These are phyloP conservation scores for Scheffersomyces stambukii DNA, from an alignment of 1,139 yeast genomes.

Conservation along the genomic window DNA sequence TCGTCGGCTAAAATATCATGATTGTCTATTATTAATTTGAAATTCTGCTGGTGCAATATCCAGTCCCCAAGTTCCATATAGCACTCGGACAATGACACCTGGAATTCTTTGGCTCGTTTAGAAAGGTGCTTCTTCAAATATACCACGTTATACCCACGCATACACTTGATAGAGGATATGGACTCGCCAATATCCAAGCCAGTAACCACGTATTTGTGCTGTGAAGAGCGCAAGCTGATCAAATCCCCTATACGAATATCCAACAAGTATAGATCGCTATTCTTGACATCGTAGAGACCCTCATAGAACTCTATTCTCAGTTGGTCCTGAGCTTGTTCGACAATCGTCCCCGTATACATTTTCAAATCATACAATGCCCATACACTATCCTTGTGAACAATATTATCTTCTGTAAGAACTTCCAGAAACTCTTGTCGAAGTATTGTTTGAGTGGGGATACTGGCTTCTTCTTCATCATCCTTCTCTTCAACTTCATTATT, in stretches of 20 bases:
- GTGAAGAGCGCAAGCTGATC: slow-evolving; percentile 15
- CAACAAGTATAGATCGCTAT: slow-evolving; percentile 25
- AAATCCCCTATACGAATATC: slow-evolving; percentile 37
- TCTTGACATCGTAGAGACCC: slow-evolving; percentile 25
- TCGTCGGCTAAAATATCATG: slow-evolving; percentile 10
- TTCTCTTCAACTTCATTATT: too few species aligned
- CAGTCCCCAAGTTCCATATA: slow-evolving; percentile 40
- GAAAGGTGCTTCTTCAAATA: slow-evolving; percentile 24
- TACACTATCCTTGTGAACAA: slow-evolving; percentile 21
- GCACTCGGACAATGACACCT: slow-evolving; percentile 16
- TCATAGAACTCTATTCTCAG: slow-evolving; percentile 34
- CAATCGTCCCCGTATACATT: slow-evolving; percentile 30
- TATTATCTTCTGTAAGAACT: slow-evolving; percentile 15
- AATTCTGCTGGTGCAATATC: slow-evolving; percentile 36
- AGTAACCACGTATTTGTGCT: slow-evolving; percentile 31
- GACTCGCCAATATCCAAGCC: slow-evolving; percentile 31
- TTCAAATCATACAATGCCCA: slow-evolving; percentile 37
- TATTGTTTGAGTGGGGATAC: neutral
- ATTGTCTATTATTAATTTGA: slow-evolving; percentile 10
- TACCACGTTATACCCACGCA: slow-evolving; percentile 56
- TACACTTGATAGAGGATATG: slow-evolving; percentile 35
- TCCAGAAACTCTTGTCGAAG: slow-evolving; percentile 20
- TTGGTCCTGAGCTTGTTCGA: slow-evolving; percentile 14
- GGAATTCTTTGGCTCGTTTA: slow-evolving; percentile 9
- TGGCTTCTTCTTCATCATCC: slow-evolving; percentile 1